Evolutionary conservation across 2,329 filamentous ascomycete species (phyloP), one percentile per base, ranked within the genome.

Genomic region (Lasiodiplodia sp.): DNA sequence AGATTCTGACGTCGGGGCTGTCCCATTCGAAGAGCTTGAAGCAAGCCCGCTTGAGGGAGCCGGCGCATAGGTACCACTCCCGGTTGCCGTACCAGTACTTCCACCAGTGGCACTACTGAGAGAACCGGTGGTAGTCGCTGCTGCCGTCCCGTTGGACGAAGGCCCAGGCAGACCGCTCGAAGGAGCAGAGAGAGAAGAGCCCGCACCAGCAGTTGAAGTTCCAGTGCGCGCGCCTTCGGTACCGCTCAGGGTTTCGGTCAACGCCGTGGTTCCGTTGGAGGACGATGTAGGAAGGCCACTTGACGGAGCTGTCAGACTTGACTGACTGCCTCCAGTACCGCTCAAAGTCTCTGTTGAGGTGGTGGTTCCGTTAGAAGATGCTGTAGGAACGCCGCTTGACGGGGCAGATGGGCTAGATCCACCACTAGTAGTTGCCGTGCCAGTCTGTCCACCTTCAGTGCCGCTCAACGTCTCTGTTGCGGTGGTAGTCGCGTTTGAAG

Each of bases 221-320:
- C 40, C 56, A 6, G 56, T 21, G 12, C 31, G 47, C 16, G 8
- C 38, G 3, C 34, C 52, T 28, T 28, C 49, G 21, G 37, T 49
- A 8, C 40, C 49, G 53, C 53, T 58, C 37, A 57, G 28, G 18
- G 37, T 21, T 7, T 38, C 52, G 38, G 64, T 56, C 21, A 40
- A 16, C 4, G 65, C 11, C 10, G 25, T 47, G 1, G 63, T 66
- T 5, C 25, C 63, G 21, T 55, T 66, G 11, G 51, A 18, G 14
- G 63, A 55, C 3, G 18, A 16, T n/a, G 52, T 49, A 37, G 64
- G 63, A 11, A 31, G 16, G n/a, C 51, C 49, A 23, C 62, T 66
- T 14, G 63, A 40, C 10, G 60, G 5, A 18, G 40, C 12, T 18
- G 23, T 8, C 25, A 3, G 16, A 52, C 25, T 37, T 40, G 37